A percentile compares a stretch with the other conserved stretches of the same genome.
Conservation (phyloP, 108 stramenopile species). For the Epipyxis sp. region DNA sequence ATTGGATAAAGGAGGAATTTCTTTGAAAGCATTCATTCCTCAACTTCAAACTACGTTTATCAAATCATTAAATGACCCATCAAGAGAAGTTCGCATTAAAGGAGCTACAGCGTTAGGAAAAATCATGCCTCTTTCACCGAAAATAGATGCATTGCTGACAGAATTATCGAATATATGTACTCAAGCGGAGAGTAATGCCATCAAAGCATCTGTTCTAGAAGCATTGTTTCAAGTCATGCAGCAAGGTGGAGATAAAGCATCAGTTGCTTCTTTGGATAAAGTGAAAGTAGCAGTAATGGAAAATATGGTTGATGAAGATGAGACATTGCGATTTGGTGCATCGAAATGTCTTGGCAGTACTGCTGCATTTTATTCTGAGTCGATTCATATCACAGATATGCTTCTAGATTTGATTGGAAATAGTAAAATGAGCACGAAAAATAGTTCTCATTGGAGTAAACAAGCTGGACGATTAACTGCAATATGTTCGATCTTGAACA, state of each 20-base stretch:
- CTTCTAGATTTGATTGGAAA: background rate
- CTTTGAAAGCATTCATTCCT: conserved; percentile 91
- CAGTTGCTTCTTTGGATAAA: background rate
- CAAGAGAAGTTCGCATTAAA: conserved; percentile 74
- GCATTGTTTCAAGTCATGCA: background rate
- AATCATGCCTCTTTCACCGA: conserved; percentile 76
- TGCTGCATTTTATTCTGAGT: background rate
- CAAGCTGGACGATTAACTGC: background rate
- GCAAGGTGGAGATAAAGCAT: background rate
- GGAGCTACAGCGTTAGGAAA: conserved; percentile 75
- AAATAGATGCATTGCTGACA: conserved; percentile 84
- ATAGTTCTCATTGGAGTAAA: background rate
- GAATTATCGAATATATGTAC: conserved; percentile 56
- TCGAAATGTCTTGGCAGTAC: background rate
- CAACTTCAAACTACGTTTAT: conserved; percentile 99
- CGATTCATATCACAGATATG: background rate
- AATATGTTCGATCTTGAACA: background rate
- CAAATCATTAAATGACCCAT: conserved; percentile 90
- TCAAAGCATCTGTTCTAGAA: background rate
- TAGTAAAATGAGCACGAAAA: background rate
- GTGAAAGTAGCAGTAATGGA: background rate
- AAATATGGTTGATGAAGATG: background rate
- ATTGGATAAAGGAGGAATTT: conserved; percentile 80
- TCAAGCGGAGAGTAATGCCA: background rate
- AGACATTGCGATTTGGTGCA: background rate